Base-by-base conservation (phyloP, 495 filamentous ascomycete species). In the Penicilliopsis zonata region DNA sequence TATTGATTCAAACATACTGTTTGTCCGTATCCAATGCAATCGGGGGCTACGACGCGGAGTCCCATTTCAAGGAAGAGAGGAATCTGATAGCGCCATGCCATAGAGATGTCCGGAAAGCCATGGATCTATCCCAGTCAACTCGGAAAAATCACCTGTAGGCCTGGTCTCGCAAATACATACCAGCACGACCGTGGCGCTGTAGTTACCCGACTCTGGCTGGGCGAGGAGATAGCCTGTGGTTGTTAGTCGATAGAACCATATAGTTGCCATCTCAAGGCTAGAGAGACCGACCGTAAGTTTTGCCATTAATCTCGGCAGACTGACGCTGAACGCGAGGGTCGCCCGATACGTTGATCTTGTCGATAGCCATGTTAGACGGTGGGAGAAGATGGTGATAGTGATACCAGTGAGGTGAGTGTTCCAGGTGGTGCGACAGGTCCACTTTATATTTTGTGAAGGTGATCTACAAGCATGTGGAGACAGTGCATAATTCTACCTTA, bases 81-180 rank as follows among this genome's bases (percentile, higher is more conserved):
- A 46, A 95, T 85, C 52, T 92, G 81, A 55, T 78, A 74, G 33
- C 86, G 74, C 84, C 85, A 87, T 53, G 69, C 76, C 44, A 78
- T 66, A 13, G 70, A 71, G 16, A 81, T 41, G 51, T 87, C 80
- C 2, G 81, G 74, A 49, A 64, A 82, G 35, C 75, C 74, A 53
- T 79, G 75, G 36, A 78, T 59, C 70, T 74, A 37, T 17, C 24
- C 9, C n/a, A n/a, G 3, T 7, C 9, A 23, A n/a, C n/a, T n/a
- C n/a, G n/a, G n/a, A n/a, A n/a, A n/a, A n/a, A n/a, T n/a, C n/a
- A n/a, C n/a, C n/a, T n/a, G n/a, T n/a, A n/a, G n/a, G n/a, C n/a
- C n/a, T n/a, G n/a, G n/a, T n/a, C n/a, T n/a, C n/a, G n/a, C n/a
- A n/a, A n/a, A n/a, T n/a, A 30, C 58, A 37, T 42, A 78, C 75